These are phyloP conservation scores for Astrocystis sublimbata DNA, from an alignment of 495 filamentous ascomycete species.

Conservation along the genomic window DNA sequence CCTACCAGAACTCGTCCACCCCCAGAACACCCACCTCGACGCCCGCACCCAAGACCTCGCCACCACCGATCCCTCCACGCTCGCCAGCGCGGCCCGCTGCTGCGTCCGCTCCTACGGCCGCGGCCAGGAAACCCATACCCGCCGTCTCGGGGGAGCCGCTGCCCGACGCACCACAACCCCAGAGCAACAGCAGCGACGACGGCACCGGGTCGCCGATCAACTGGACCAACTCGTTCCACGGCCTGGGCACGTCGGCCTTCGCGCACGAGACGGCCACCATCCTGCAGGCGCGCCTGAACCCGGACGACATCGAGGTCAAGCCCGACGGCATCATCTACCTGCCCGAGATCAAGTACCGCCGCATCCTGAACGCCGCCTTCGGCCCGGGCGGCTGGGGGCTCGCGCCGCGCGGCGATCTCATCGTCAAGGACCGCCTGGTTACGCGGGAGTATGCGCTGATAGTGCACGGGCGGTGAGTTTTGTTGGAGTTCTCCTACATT, in stretches of 20 bases:
- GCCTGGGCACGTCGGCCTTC: slow-evolving; percentile 76
- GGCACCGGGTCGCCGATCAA: slow-evolving; percentile 57
- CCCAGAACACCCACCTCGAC: neutral
- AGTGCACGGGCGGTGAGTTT: slow-evolving; percentile 78
- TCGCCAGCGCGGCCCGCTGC: neutral
- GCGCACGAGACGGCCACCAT: slow-evolving; percentile 70
- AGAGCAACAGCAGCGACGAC: neutral
- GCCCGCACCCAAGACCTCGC: neutral
- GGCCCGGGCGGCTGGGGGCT: slow-evolving; percentile 95
- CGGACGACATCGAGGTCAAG: slow-evolving; percentile 91
- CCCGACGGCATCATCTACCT: slow-evolving; percentile 94
- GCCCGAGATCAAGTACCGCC: slow-evolving; percentile 96
- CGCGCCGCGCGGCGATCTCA: slow-evolving; percentile 85
- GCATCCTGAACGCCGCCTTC: slow-evolving; percentile 89
- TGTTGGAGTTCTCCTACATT: neutral
- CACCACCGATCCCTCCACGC: neutral
- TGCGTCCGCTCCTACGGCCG: neutral
- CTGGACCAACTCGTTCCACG: slow-evolving; percentile 93
- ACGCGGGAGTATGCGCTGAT: slow-evolving; percentile 95
- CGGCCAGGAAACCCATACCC: slow-evolving; percentile 24
- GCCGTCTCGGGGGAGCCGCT: slow-evolving; percentile 20
- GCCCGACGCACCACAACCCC: slow-evolving; percentile 10
- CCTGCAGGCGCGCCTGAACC: slow-evolving; percentile 64
- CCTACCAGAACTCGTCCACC: neutral
- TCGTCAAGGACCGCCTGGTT: slow-evolving; percentile 82